phyloP scores from a whole-genome alignment of 257 asterid genomes.

The Cinchona pubescens region DNA sequence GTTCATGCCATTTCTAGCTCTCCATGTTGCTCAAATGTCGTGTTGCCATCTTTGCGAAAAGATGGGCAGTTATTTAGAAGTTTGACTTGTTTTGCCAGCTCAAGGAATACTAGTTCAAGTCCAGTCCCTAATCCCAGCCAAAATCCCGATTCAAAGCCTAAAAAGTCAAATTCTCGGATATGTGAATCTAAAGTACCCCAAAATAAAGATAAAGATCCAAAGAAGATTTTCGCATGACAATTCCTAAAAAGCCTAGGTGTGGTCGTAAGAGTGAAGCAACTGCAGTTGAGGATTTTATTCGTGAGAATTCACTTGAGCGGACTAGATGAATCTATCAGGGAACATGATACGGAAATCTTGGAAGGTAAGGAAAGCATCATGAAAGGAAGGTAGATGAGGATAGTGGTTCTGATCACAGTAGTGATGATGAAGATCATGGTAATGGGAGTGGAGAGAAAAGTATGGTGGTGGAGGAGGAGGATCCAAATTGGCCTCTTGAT shows the following conservation, averaged over 20 bases:
- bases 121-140: conserved; percentile 26
- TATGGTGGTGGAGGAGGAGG: conserved; percentile 68
- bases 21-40: conserved; percentile 22
- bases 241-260: conserved; percentile 75
- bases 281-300: conserved; percentile 88
- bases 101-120: conserved; percentile 30
- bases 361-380: conserved; percentile 53
- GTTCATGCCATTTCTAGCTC: conserved; percentile 19
- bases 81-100: conserved; percentile 38
- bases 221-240: conserved; percentile 42
- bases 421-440: conserved; percentile 40
- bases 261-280: conserved; percentile 88
- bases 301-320: conserved; percentile 47
- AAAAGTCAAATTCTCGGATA: conserved; percentile 21
- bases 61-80: conserved; percentile 22
- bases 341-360: conserved; percentile 63
- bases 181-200: conserved; percentile 26
- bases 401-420: conserved; percentile 26
- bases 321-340: conserved; percentile 68
- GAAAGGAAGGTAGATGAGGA: conserved; percentile 47
- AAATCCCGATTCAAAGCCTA: conserved; percentile 31
- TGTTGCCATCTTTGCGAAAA: conserved; percentile 17
- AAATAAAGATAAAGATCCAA: conserved; percentile 32
- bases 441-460: conserved; percentile 23
- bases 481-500: conserved; percentile 94